Base-by-base conservation (phyloP, 164 flowering plant species). In the Dillenia suffruticosa region DNA sequence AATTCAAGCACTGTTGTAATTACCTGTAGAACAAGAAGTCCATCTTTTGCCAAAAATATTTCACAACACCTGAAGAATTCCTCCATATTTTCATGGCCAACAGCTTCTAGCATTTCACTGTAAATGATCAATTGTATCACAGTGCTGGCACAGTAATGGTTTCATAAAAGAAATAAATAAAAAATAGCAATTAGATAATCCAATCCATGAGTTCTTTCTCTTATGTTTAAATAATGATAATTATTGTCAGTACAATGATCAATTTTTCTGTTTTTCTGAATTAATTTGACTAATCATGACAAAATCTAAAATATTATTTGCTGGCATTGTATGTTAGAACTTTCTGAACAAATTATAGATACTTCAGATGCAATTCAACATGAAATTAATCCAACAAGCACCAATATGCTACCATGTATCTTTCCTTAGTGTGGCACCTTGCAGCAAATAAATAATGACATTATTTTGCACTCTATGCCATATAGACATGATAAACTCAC, bases 81-180 rank as follows among this genome's bases (percentile, higher is more conserved):
- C 59, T 86, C 96, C 90, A 93, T 81, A 69, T 50, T 88, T 68
- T 93, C 94, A 70, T 93, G 98, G 9, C 98, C 98, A 17, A 93
- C 95, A 56, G 70, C 82, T 83, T 90, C 97, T 55, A 93, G 48
- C 98, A 93, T 93, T 79, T 87, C 98, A 73, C 98, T 90, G 79
- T 51, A 70, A 24, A 64, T 62, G 17, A 55, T 11, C 13, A 43
- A 56, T 52, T 64, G 44, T 19, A n/a, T 60, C 52, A 48, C 49
- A 32, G 13, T 48, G 43, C 22, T 6, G 61, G 22, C 22, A 19
- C 22, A 19, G 22, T 19, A 19, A 19, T 19, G 22, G 59, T 53
- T 8, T 46, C 22, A 19, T 19, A 19, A 19, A 19, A 19, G 22
- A 19, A 19, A 19, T 19, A 19, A 19, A 19, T 19, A 1, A 19